Evolutionary conservation across 139 green algal species (phyloP), one percentile per base, ranked within the genome.

Genomic region (Chlamydomonas sp.): DNA sequence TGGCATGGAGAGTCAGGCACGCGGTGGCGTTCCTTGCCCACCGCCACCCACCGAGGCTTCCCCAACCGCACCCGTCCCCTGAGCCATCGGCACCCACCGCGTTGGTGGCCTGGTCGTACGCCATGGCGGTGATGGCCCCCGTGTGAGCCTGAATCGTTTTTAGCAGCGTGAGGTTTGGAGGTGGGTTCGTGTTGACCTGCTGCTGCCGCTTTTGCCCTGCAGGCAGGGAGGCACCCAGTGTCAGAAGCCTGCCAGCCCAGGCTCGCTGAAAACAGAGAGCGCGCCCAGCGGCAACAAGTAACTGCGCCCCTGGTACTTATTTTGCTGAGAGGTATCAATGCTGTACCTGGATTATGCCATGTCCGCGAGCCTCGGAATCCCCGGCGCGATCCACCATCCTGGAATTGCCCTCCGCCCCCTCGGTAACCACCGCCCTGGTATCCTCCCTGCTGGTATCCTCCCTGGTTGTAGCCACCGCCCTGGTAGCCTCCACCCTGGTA

Each of bases 71-170:
- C 31, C 31, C 31, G 31, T 49, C 31, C 31, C 31, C 31, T 49
- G 31, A 49, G 31, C 31, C 31, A 49, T 10, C 66, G 10, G 66
- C 66, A 71, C 83, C 69, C 58, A 88, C 84, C 84, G 57, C 64
- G 77, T 88, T 88, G 63, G 75, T 83, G 2, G 84, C 75, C 68
- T 82, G 84, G 63, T 88, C 75, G 64, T 78, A 88, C 2, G 75
- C 67, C 0, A 88, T 20, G 63, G 75, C 83, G 18, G 84, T 88
- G 66, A 88, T 20, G 4, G 84, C 75, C 1, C 60, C 16, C 2
- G 58, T 63, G 63, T 88, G 84, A 18, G 84, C 84, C 4, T 77
- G 63, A 58, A 88, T 88, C 15, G 84, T 88, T 18, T 83, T 88
- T 0, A 88, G 17, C 64, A 83, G 3, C 20, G 84, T 1, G 8